Evolutionary conservation across 2,329 filamentous ascomycete genomes (phyloP).

Genomic region (Sarocladium strictum): DNA sequence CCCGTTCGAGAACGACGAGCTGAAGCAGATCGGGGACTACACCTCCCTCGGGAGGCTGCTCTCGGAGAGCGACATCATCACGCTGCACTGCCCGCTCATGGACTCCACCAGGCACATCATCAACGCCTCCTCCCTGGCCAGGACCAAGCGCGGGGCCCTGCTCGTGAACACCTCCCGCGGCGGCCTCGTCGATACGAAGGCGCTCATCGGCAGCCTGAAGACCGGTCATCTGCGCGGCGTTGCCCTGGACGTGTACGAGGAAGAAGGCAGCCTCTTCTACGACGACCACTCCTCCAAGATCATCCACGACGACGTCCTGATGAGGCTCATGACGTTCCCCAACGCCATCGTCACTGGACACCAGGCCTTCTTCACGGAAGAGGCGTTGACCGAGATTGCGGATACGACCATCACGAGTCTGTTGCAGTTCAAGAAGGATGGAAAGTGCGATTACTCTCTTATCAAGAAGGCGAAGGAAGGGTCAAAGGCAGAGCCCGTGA

Average conservation of each 20-base stretch:
- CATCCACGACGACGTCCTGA: constrained; percentile 60
- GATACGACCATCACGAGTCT: constrained; percentile 53
- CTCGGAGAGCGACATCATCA: constrained; percentile 52
- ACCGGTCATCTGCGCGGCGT: constrained; percentile 52
- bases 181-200: constrained; percentile 53
- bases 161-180: constrained; percentile 65
- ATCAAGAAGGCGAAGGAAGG: constrained; percentile 18
- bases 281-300: constrained; percentile 59
- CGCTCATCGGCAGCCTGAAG: constrained; percentile 57
- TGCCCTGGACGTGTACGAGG: constrained; percentile 64
- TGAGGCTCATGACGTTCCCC: constrained; percentile 61
- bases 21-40: constrained; percentile 44
- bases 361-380: constrained; percentile 63
- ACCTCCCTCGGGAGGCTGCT: constrained; percentile 49
- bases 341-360: constrained; percentile 63
- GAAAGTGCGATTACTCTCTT: constrained; percentile 29
- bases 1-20: constrained; percentile 43
- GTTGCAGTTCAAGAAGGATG: constrained; percentile 32
- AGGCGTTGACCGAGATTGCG: constrained; percentile 59
- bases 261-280: constrained; percentile 59
- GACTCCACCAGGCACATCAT: constrained; percentile 55
- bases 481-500: constrained; percentile 15
- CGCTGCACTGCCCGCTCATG: constrained; percentile 60
- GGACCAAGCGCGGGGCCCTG: constrained; percentile 55
- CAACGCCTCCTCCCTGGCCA: constrained; percentile 42